Evolutionary conservation across 352 stramenopile genomes (phyloP).

Genomic region (Saprolegnia diclina): DNA sequence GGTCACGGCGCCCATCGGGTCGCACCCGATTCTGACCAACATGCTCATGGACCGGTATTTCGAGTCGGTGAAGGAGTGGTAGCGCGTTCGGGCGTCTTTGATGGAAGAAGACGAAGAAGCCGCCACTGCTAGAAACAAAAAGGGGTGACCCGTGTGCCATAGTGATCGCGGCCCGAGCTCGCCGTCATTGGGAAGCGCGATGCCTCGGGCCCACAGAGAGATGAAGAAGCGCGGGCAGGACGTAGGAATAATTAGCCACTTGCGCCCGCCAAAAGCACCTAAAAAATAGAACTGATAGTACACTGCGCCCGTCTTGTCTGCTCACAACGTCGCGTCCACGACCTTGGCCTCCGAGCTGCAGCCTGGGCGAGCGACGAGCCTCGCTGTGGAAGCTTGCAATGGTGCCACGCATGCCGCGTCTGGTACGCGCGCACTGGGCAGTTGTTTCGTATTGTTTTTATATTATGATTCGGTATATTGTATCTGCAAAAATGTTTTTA

Average conservation of each 20-base stretch:
- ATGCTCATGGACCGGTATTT: slow-evolving; percentile 64
- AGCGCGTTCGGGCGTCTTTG: not conserved
- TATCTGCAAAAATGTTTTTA: no score
- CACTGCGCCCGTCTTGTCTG: not conserved
- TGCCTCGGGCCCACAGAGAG: not conserved
- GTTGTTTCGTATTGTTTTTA: no score
- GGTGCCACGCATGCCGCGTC: no score
- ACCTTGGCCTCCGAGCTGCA: no score
- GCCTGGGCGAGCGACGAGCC: no score
- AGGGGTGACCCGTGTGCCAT: not conserved
- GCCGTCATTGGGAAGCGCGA: not conserved
- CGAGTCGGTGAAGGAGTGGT: slow-evolving; percentile 29
- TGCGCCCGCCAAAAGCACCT: not conserved
- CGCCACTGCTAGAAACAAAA: not conserved
- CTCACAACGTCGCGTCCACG: not conserved
- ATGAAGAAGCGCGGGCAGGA: not conserved
- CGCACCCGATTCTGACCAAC: slow-evolving; percentile 54
- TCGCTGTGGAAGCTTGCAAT: no score
- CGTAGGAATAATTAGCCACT: no score
- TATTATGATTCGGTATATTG: no score
- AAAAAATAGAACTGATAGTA: not conserved
- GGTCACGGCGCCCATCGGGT: slow-evolving; percentile 58
- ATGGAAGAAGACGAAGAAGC: not conserved
- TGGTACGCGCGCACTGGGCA: no score
- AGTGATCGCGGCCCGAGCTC: not conserved